Conservation (phyloP, 2,329 filamentous ascomycete species). For the Tricladium varicosporioides region DNA sequence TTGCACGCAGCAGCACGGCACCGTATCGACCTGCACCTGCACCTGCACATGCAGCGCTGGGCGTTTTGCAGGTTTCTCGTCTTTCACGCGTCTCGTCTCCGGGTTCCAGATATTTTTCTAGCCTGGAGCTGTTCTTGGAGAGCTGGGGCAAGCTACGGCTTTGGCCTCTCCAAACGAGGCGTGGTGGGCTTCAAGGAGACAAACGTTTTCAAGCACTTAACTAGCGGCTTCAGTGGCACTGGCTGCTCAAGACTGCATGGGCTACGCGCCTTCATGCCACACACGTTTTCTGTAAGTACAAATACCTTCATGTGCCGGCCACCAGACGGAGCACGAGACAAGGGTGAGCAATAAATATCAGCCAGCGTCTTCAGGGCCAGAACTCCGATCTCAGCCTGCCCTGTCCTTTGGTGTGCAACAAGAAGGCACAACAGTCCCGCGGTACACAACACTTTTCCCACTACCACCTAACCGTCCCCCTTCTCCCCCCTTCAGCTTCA, state of each 20-base stretch:
- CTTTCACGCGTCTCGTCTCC: slow-evolving; percentile 1
- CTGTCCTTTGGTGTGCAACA: not conserved
- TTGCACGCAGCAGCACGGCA: not conserved
- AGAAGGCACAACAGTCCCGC: not conserved
- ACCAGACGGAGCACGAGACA: slow-evolving; percentile 12
- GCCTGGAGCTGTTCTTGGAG: not conserved
- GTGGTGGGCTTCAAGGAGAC: no score
- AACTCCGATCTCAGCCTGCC: not conserved
- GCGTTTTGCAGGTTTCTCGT: not conserved
- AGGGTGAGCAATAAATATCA: slow-evolving; percentile 16
- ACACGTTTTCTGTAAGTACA: not conserved
- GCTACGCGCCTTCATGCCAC: not conserved
- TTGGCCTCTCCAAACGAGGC: no score
- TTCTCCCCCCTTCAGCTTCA: not conserved
- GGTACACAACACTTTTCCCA: not conserved
- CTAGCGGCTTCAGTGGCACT: not conserved
- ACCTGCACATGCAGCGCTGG: not conserved
- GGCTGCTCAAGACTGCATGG: not conserved
- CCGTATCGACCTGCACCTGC: not conserved
- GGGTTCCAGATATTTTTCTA: slow-evolving; percentile 7
- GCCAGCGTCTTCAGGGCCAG: slow-evolving; percentile 2
- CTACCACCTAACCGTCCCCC: not conserved
- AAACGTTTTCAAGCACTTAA: not conserved
- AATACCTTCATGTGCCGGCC: not conserved
- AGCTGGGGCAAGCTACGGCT: not conserved